A percentile compares a stretch with the other conserved stretches of the same genome.
phyloP scores from a whole-genome alignment of 345 rosid species.

The Pugionium dolabratum region DNA sequence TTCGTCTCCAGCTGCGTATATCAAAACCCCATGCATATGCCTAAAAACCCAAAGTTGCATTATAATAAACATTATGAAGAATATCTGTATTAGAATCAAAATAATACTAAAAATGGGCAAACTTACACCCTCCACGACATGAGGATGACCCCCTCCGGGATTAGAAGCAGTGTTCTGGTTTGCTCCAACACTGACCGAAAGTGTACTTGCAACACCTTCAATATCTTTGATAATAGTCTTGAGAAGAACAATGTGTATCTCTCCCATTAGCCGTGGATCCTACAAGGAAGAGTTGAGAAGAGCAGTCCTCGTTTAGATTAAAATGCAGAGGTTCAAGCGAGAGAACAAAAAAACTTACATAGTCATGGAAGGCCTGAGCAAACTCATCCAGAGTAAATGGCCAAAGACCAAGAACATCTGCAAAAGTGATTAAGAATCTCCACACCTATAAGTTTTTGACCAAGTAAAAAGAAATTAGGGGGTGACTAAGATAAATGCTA shows the following conservation, averaged over 20 bases:
- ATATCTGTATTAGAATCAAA: not conserved
- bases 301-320: slow-evolving; percentile 10
- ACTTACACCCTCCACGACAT: slow-evolving; percentile 84
- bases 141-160: slow-evolving; percentile 90
- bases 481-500: too few species aligned
- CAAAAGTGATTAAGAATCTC: slow-evolving; percentile 82
- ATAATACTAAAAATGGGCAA: slow-evolving; percentile 16
- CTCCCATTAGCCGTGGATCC: slow-evolving; percentile 85
- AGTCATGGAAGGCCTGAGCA: slow-evolving; percentile 86
- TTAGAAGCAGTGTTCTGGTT: slow-evolving; percentile 63
- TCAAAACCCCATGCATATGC: slow-evolving; percentile 97
- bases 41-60: slow-evolving; percentile 39
- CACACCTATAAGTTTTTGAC: slow-evolving; percentile 58
- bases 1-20: slow-evolving; percentile 70
- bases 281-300: slow-evolving; percentile 30
- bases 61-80: slow-evolving; percentile 16
- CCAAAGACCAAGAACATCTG: slow-evolving; percentile 86
- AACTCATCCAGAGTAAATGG: slow-evolving; percentile 93
- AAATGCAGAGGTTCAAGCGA: not conserved
- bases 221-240: slow-evolving; percentile 77
- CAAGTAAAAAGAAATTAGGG: not conserved
- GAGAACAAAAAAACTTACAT: slow-evolving; percentile 49
- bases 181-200: slow-evolving; percentile 58
- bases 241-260: slow-evolving; percentile 74
- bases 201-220: slow-evolving; percentile 71